Conservation (phyloP, 1,284 basidiomycete species). For the Papiliotrema terrestris region DNA sequence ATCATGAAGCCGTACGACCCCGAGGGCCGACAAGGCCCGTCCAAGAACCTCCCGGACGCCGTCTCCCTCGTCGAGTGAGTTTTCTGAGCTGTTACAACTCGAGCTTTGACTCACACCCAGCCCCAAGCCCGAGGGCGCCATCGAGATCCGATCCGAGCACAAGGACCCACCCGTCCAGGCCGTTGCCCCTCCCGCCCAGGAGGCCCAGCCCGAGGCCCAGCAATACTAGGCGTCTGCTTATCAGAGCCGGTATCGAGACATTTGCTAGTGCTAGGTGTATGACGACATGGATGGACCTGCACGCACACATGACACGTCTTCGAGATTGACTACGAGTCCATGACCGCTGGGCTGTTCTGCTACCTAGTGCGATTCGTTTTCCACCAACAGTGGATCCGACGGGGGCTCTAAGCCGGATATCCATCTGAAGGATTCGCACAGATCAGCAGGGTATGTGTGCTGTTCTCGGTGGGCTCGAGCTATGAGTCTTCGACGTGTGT, state of each 20-base stretch:
- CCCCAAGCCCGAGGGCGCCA: slow-evolving; percentile 57
- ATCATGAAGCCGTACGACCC: slow-evolving; percentile 99
- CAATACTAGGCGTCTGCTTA: slow-evolving; percentile 5
- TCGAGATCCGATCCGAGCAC: slow-evolving; percentile 51
- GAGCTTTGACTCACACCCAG: slow-evolving; percentile 21
- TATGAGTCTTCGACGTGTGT: no score
- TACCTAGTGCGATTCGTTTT: no score
- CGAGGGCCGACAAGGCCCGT: slow-evolving; percentile 80
- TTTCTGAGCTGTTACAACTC: slow-evolving; percentile 28
- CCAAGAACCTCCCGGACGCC: slow-evolving; percentile 92
- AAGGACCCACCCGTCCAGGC: slow-evolving; percentile 39
- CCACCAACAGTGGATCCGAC: no score
- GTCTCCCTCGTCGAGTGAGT: slow-evolving; percentile 76
- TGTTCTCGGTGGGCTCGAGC: no score
- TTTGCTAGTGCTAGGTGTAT: neutral
- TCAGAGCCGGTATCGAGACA: neutral
- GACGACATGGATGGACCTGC: slow-evolving; percentile 3
- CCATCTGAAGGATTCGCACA: no score
- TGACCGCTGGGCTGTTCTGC: no score
- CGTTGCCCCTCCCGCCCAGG: slow-evolving; percentile 23
- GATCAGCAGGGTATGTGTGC: no score
- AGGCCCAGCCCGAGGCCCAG: slow-evolving; percentile 7
- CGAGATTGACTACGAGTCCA: no score
- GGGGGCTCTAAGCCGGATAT: no score
- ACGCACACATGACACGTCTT: neutral